Base-by-base conservation (phyloP, 192 early-diverging fungal species). In the Spinellus fusiger region DNA sequence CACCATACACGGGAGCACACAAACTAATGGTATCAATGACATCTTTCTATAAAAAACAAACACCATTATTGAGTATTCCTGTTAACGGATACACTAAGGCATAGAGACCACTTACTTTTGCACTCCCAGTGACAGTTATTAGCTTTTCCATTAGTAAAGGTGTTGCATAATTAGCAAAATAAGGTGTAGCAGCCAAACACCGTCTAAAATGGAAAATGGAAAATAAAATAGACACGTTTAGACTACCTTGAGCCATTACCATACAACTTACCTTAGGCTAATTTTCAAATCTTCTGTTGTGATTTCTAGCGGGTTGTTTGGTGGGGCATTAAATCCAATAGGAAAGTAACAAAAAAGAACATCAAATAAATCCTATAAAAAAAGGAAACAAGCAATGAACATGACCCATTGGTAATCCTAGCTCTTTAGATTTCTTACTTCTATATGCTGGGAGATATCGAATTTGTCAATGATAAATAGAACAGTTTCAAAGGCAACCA, bases 281-380 rank as follows among this genome's bases (percentile, higher is more conserved):
- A 71, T 28, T 73, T 97, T 96, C n/a, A 99, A 74, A 73, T 94
- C 82, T 26, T 93, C 90, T 5, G 95, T 77, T 12, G 98, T 94
- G 33, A 99, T 95, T 7, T 89, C 91, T 44, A 91, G 90, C 4
- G 88, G 84, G 78, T 99, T 95, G 65, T 91, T 88, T 20, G 91
- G 89, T 1, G 93, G 86, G 7, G 94, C 86, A 73, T 88, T 88
- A 72, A 99, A 99, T 5, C 95, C 98, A 69, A 99, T 98, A 1
- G 98, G 98, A 65, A 99, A 99, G 77, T 99, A 99, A 78, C 96
- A 98, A 61, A 96, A 99, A 27, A 93, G 80, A 22, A 97, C 84
- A 53, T 98, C 94, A 71, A 98, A 98, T 40, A 99, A 61, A 56
- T 95, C 93, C 82, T 91, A 61, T 18, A 54, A 13, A 5, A 37